Evolutionary conservation across 1,139 yeast genomes (phyloP), one percentile per base, ranked within the genome.

Genomic region (Cylindricascospora bacillispora): DNA sequence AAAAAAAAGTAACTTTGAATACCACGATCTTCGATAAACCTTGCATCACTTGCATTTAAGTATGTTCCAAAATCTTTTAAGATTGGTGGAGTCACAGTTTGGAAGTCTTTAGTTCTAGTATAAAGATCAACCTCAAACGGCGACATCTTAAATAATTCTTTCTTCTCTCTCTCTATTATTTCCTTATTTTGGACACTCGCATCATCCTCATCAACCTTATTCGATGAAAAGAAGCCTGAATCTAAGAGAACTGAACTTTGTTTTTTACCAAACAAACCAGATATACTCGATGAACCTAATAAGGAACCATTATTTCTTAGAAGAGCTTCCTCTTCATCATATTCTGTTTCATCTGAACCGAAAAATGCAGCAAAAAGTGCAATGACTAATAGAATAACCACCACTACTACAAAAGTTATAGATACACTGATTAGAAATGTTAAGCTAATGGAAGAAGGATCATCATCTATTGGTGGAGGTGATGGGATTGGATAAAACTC

Each of bases 1-100:
- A 57, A 49, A 29, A 65, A 60, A 32, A 52, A 55, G 38, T 65
- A 68, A 7, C 68, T 57, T 37, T 59, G 63, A 12, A 68, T 62
- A 1, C 74, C 74, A 19, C 73, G 51, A 34, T 67, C 73, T 27
- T 59, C 54, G 13, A 67, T 61, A 29, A 54, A 48, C 24, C 60
- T 52, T 17, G 45, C 43, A 27, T 63, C 66, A 13, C 47, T 47
- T 2, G 57, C 52, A 9, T 53, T 48, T 31, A 60, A 44, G 29
- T 53, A 60, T 4, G 62, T 54, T 2, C 65, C 65, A 37, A 62
- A 52, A 9, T 60, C 57, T 27, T 55, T 50, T 2, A 65, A 56
- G 5, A 45, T 34, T 1, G 72, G 70, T 7, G 65, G 62, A 32
- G 57, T 46, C 10, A 43, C 35, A 17, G 43, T 42, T 35, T 56